These are phyloP conservation scores for Colletotrichum musicola DNA, from an alignment of 2,329 filamentous ascomycete species.

Conservation along the genomic window DNA sequence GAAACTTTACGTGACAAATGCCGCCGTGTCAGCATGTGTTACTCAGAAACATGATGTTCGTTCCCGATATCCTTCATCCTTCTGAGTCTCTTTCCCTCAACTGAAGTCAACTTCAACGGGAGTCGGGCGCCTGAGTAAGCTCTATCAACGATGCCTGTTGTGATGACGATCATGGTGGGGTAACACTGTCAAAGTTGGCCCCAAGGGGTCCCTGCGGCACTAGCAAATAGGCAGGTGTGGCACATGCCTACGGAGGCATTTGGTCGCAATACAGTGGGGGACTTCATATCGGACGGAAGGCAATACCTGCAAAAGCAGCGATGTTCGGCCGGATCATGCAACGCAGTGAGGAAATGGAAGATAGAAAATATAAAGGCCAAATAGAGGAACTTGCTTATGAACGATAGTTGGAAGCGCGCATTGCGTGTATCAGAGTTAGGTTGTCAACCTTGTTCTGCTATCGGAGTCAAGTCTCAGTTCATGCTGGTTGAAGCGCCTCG, in stretches of 20 bases:
- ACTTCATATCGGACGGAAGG: no score
- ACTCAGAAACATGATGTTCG: no score
- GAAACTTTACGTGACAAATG: no score
- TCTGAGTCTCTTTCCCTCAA: no score
- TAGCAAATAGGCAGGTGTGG: not conserved
- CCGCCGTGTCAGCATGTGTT: no score
- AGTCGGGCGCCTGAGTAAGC: not conserved
- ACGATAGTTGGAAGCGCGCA: not conserved
- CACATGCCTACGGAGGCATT: not conserved
- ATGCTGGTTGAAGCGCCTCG: not conserved
- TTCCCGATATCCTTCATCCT: no score
- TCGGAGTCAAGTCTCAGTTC: not conserved
- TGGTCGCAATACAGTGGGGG: no score
- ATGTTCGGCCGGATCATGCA: no score
- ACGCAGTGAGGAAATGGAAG: no score
- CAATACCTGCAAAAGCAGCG: no score
- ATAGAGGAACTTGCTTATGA: not conserved
- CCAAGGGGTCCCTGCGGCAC: constrained; percentile 22
- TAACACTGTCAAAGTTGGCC: constrained; percentile 20
- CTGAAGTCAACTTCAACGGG: no score
- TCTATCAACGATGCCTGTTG: constrained; percentile 9
- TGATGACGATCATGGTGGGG: constrained; percentile 37
- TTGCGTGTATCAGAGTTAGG: constrained; percentile 16
- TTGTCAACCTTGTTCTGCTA: constrained; percentile 6
- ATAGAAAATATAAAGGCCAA: not conserved